phyloP scores from a whole-genome alignment of 2,329 filamentous ascomycete genomes.

The Colletotrichum eleusines region DNA sequence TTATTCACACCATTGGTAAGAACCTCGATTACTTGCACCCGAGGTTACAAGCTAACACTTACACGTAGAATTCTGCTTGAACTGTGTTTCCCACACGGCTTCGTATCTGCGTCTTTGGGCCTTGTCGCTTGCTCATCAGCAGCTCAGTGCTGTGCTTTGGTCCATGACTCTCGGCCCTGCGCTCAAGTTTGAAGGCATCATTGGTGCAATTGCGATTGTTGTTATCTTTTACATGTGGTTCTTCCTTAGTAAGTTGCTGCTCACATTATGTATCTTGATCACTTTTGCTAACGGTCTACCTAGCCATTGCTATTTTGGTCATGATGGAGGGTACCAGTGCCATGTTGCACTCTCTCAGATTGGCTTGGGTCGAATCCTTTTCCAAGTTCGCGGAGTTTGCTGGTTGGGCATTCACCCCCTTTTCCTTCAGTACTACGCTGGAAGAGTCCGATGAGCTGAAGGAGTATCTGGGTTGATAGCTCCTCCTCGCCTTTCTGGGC shows the following conservation, averaged over 20 bases:
- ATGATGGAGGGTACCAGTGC: slow-evolving; percentile 97
- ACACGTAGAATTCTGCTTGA: slow-evolving; percentile 89
- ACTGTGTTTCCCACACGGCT: slow-evolving; percentile 98
- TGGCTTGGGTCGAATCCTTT: slow-evolving; percentile 98
- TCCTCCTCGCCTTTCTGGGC: background rate
- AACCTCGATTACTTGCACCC: slow-evolving; percentile 36
- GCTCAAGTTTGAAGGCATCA: slow-evolving; percentile 73
- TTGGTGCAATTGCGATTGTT: slow-evolving; percentile 85
- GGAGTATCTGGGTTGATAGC: slow-evolving; percentile 63
- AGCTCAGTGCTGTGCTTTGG: slow-evolving; percentile 96
- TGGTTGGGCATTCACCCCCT: slow-evolving; percentile 87
- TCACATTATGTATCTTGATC: background rate
- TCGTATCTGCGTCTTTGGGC: slow-evolving; percentile 99
- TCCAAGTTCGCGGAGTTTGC: slow-evolving; percentile 96
- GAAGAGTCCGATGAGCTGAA: slow-evolving; percentile 81
- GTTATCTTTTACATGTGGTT: slow-evolving; percentile 92
- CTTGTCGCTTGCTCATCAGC: slow-evolving; percentile 95
- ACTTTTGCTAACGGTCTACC: slow-evolving; percentile 17
- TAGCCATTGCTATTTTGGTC: slow-evolving; percentile 75
- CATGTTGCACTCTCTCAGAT: slow-evolving; percentile 91
- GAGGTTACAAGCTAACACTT: slow-evolving; percentile 47
- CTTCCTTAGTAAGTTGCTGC: slow-evolving; percentile 68
- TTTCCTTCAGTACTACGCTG: slow-evolving; percentile 85
- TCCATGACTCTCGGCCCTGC: slow-evolving; percentile 90
- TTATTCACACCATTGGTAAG: slow-evolving; percentile 98